phyloP scores from a whole-genome alignment of 495 filamentous ascomycete genomes.

The Aspergillus coremiiformis region DNA sequence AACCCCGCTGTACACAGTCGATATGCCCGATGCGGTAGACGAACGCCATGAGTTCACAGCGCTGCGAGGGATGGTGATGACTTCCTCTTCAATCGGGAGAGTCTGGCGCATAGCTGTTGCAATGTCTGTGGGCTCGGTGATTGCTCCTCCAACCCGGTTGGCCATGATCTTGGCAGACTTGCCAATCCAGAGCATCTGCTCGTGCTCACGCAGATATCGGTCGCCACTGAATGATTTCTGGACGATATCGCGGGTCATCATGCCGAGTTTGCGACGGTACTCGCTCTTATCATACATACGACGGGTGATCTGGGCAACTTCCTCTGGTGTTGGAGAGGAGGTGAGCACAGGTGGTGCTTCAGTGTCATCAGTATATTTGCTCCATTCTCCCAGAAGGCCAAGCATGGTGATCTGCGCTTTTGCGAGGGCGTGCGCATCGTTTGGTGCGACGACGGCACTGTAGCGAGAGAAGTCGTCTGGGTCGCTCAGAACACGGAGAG shows the following conservation, averaged over 20 bases:
- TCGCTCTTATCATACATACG: conserved; percentile 58
- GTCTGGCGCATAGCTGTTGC: conserved; percentile 23
- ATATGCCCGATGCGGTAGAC: conserved; percentile 31
- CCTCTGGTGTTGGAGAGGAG: conserved; percentile 40
- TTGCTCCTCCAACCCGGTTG: conserved; percentile 20
- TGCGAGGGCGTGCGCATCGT: conserved; percentile 51
- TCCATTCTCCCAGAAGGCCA: conserved; percentile 54
- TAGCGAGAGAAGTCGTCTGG: conserved; percentile 49
- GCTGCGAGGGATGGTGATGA: conserved; percentile 34
- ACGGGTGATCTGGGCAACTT: conserved; percentile 47
- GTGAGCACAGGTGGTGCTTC: conserved; percentile 39
- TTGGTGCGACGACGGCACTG: conserved; percentile 56
- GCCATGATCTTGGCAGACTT: conserved; percentile 41
- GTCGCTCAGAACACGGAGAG: conserved; percentile 56
- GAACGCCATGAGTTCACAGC: conserved; percentile 37
- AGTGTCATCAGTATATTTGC: conserved; percentile 44
- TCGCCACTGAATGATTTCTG: conserved; percentile 55
- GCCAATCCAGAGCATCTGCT: conserved; percentile 63
- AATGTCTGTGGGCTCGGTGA: conserved; percentile 23
- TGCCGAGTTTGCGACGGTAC: conserved; percentile 50
- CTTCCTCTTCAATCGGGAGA: conserved; percentile 31
- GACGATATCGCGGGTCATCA: conserved; percentile 54
- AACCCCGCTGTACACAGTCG: conserved; percentile 27
- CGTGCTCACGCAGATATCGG: conserved; percentile 59
- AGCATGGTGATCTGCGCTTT: conserved; percentile 57